Evolutionary conservation across 1,284 basidiomycete genomes (phyloP).

Genomic region (Cryptococcus sp.): DNA sequence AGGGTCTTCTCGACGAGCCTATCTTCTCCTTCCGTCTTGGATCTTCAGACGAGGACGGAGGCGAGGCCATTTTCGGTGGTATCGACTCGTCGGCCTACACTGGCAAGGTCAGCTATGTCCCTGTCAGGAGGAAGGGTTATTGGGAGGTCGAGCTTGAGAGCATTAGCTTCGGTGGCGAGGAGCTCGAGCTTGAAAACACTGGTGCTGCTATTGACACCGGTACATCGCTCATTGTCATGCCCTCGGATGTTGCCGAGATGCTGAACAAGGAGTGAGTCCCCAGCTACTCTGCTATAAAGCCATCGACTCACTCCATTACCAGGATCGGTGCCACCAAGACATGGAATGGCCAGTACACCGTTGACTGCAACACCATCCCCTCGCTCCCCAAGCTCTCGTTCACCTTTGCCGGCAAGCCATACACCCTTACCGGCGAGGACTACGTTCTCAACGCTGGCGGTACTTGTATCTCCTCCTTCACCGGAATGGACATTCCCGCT

Average conservation of each 20-base stretch:
- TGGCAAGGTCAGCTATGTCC: slow-evolving; percentile 84
- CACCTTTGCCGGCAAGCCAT: slow-evolving; percentile 77
- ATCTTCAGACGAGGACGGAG: slow-evolving; percentile 80
- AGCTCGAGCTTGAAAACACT: slow-evolving; percentile 81
- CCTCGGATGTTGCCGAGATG: slow-evolving; percentile 95
- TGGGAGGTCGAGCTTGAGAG: slow-evolving; percentile 96
- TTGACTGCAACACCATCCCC: slow-evolving; percentile 85
- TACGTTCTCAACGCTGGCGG: slow-evolving; percentile 88
- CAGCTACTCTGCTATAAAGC: background rate
- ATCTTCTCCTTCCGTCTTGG: slow-evolving; percentile 97
- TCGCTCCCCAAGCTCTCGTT: slow-evolving; percentile 83
- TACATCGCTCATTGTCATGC: slow-evolving; percentile 61
- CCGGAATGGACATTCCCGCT: slow-evolving; percentile 85
- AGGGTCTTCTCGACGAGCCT: slow-evolving; percentile 77
- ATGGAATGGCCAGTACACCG: slow-evolving; percentile 92
- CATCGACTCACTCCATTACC: slow-evolving; percentile 19
- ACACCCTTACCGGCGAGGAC: slow-evolving; percentile 77
- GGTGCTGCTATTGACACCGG: slow-evolving; percentile 97
- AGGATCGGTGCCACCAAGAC: slow-evolving; percentile 84
- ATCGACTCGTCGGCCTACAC: slow-evolving; percentile 77
- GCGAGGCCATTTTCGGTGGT: slow-evolving; percentile 92
- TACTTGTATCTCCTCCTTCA: slow-evolving; percentile 93
- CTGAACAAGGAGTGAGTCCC: slow-evolving; percentile 77
- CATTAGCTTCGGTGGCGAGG: slow-evolving; percentile 80
- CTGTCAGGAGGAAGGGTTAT: slow-evolving; percentile 93